Percentiles rank a stretch among this genome's conserved stretches.
phyloP scores from a whole-genome alignment of 495 filamentous ascomycete species.

The Cladorrhinum samala region DNA sequence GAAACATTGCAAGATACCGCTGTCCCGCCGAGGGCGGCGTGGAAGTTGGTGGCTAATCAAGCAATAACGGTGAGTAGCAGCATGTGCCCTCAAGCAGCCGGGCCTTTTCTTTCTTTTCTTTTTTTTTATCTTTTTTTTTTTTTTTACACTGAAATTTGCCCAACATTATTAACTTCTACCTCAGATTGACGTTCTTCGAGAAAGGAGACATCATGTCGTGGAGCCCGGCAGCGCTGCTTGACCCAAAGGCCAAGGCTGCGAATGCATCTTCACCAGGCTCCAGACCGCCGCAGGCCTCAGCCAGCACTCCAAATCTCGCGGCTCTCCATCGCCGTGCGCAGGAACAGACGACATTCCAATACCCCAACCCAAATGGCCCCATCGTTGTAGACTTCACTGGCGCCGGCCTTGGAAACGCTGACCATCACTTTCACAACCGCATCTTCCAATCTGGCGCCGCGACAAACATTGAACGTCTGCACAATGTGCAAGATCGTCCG shows the following conservation, averaged over 20 bases:
- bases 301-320: slow-evolving; percentile 6
- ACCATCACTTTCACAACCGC: slow-evolving; percentile 11
- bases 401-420: neutral
- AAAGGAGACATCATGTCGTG: slow-evolving; percentile 21
- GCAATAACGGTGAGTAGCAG: neutral
- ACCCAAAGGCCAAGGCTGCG: slow-evolving; percentile 22
- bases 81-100: neutral
- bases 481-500: slow-evolving; percentile 61
- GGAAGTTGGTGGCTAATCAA: neutral
- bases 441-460: slow-evolving; percentile 34
- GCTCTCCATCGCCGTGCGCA: slow-evolving; percentile 4
- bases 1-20: too few relatives aligned
- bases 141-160: neutral
- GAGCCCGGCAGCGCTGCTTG: slow-evolving; percentile 21
- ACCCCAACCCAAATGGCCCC: slow-evolving; percentile 29
- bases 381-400: slow-evolving; percentile 18
- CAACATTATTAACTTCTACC: neutral
- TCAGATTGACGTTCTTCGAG: neutral
- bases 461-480: slow-evolving; percentile 58
- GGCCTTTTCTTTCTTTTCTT: neutral
- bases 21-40: neutral
- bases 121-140: neutral
- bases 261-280: slow-evolving; percentile 2
- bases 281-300: slow-evolving; percentile 9
- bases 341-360: slow-evolving; percentile 33